Evolutionary conservation across 208 protist species (phyloP).

Genomic region (Herpetomonas samuelpessoai): DNA sequence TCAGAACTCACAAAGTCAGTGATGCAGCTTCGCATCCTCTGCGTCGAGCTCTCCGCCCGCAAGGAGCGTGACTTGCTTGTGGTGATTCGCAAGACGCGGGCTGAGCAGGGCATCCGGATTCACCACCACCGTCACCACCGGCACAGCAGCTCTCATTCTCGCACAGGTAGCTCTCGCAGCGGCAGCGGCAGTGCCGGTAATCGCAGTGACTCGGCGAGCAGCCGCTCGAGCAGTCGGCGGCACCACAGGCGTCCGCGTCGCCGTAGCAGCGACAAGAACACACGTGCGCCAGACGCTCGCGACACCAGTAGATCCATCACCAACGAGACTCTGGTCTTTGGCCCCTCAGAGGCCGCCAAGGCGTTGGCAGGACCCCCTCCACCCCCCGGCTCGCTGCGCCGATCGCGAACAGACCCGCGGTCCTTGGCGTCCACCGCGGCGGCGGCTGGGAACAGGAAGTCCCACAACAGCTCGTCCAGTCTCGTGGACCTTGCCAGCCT

Average conservation of each 20-base stretch:
- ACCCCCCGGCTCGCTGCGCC: too few relatives aligned
- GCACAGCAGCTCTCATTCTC: not conserved
- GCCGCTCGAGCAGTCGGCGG: not conserved
- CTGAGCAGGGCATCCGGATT: constrained; percentile 25
- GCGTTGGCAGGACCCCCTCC: too few relatives aligned
- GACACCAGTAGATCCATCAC: too few relatives aligned
- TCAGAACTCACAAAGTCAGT: constrained; percentile 56
- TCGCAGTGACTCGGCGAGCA: not conserved
- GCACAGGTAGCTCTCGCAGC: too few relatives aligned
- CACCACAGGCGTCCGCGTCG: not conserved
- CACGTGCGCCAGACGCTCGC: too few relatives aligned
- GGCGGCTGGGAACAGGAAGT: too few relatives aligned
- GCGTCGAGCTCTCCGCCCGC: constrained; percentile 42
- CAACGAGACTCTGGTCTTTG: too few relatives aligned
- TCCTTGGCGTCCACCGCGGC: too few relatives aligned
- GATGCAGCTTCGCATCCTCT: constrained; percentile 61
- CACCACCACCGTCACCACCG: constrained; percentile 7
- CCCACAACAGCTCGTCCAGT: not conserved
- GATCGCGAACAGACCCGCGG: too few relatives aligned
- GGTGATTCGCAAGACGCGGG: constrained; percentile 42
- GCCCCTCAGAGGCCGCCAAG: too few relatives aligned
- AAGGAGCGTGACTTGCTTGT: constrained; percentile 52
- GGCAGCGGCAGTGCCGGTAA: not conserved
- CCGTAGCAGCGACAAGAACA: constrained; percentile 3
- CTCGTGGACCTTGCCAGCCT: not conserved